phyloP scores from a whole-genome alignment of 2,329 filamentous ascomycete genomes.

The Colletotrichum sp. region DNA sequence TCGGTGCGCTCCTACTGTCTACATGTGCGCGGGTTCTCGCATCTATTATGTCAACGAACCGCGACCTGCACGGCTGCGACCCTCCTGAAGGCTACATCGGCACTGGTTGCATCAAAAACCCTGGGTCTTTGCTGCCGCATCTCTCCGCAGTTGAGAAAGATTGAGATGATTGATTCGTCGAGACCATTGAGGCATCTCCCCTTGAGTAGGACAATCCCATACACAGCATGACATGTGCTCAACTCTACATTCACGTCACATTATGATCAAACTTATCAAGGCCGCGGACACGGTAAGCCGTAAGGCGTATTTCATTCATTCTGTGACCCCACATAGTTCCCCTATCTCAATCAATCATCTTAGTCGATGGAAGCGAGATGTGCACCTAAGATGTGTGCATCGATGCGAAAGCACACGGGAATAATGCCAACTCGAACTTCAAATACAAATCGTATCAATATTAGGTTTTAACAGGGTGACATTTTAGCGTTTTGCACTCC shows the following conservation, averaged over 20 bases:
- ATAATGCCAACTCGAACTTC: too few species aligned
- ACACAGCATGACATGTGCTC: neutral
- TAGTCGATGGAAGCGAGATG: neutral
- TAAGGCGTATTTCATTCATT: neutral
- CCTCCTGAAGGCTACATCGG: neutral
- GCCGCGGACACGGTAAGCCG: fast-evolving
- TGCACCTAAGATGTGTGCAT: too few species aligned
- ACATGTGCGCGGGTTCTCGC: neutral
- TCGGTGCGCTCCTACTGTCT: neutral
- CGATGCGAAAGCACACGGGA: too few species aligned
- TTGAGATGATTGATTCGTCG: neutral
- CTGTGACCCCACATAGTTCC: neutral
- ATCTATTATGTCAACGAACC: neutral
- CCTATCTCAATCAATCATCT: neutral
- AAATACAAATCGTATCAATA: too few species aligned
- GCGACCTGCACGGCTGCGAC: neutral
- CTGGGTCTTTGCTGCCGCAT: neutral
- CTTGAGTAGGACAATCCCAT: neutral
- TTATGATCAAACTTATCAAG: too few species aligned
- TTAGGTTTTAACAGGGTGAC: neutral
- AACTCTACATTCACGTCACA: neutral
- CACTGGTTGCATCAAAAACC: neutral
- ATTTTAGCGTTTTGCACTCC: neutral
- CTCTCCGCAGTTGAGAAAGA: neutral
- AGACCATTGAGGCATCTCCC: neutral